Evolutionary conservation across 768 basidiomycete genomes (phyloP).

Genomic region (Auricularia sp.): DNA sequence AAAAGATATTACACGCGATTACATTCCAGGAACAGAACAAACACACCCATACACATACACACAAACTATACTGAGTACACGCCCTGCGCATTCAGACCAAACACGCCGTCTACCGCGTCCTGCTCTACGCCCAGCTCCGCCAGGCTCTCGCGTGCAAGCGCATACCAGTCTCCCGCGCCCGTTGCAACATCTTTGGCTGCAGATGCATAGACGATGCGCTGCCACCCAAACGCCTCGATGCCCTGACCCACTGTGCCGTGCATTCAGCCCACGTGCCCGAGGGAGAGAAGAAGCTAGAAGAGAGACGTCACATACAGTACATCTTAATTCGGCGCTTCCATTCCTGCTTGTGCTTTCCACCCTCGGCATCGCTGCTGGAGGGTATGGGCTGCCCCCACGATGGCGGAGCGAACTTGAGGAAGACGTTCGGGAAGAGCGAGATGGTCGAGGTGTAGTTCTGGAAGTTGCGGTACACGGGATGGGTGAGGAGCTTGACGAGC

Average conservation of each 20-base stretch:
- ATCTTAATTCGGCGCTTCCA: conserved; percentile 66
- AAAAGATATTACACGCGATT: not conserved
- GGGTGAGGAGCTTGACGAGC: conserved; percentile 70
- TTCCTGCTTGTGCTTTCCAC: conserved; percentile 44
- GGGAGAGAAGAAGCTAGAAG: not conserved
- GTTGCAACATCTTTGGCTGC: conserved; percentile 41
- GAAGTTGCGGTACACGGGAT: conserved; percentile 62
- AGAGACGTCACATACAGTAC: conserved; percentile 50
- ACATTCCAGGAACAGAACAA: not conserved
- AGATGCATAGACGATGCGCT: conserved; percentile 76
- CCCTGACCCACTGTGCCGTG: conserved; percentile 58
- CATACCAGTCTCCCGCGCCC: conserved; percentile 65
- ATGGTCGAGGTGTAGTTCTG: conserved; percentile 62
- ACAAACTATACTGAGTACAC: conserved; percentile 24
- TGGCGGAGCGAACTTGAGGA: conserved; percentile 70
- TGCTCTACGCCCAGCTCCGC: conserved; percentile 74
- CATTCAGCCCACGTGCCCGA: conserved; percentile 25
- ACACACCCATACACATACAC: not conserved
- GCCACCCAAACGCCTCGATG: conserved; percentile 75
- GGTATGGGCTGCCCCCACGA: conserved; percentile 53
- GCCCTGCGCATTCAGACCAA: conserved; percentile 38
- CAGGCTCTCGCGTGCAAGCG: conserved; percentile 66
- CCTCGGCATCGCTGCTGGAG: not conserved
- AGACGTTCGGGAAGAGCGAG: conserved; percentile 62
- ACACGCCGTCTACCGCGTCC: conserved; percentile 65